Evolutionary conservation across 2,329 filamentous ascomycete genomes (phyloP).

Genomic region (Fusarium robinianum): DNA sequence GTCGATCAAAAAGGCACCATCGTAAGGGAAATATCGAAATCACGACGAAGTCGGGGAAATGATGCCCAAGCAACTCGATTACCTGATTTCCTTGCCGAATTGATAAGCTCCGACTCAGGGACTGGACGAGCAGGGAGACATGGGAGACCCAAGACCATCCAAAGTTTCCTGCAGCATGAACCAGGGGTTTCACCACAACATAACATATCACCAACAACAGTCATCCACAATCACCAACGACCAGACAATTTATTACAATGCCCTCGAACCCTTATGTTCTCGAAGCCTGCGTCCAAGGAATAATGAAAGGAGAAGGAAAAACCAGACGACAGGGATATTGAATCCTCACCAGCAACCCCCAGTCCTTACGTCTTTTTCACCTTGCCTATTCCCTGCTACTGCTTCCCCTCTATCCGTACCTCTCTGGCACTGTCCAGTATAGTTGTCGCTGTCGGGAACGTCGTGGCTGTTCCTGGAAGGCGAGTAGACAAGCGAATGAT

Average conservation of each 20-base stretch:
- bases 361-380: slow-evolving; percentile 9
- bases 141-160: slow-evolving; percentile 3
- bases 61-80: too few species aligned
- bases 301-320: too few species aligned
- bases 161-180: slow-evolving; percentile 14
- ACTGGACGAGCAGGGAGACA: slow-evolving; percentile 8
- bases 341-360: slow-evolving; percentile 3
- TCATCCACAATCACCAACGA: not conserved
- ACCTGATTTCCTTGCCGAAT: too few species aligned
- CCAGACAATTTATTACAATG: not conserved
- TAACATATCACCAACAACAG: slow-evolving; percentile 17
- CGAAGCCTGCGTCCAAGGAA: slow-evolving; percentile 4
- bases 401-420: slow-evolving; percentile 14
- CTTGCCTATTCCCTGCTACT: slow-evolving; percentile 10
- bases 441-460: slow-evolving; percentile 6
- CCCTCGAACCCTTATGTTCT: not conserved
- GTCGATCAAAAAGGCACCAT: too few species aligned
- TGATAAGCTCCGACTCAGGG: slow-evolving; percentile 12
- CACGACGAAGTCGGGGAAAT: too few species aligned
- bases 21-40: too few species aligned
- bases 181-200: slow-evolving; percentile 15
- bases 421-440: slow-evolving; percentile 7
- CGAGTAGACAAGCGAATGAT: too few species aligned
- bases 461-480: too few species aligned
- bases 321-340: not conserved